Base-by-base conservation (phyloP, 1,284 basidiomycete species). In the Agroathelia rolfsii region DNA sequence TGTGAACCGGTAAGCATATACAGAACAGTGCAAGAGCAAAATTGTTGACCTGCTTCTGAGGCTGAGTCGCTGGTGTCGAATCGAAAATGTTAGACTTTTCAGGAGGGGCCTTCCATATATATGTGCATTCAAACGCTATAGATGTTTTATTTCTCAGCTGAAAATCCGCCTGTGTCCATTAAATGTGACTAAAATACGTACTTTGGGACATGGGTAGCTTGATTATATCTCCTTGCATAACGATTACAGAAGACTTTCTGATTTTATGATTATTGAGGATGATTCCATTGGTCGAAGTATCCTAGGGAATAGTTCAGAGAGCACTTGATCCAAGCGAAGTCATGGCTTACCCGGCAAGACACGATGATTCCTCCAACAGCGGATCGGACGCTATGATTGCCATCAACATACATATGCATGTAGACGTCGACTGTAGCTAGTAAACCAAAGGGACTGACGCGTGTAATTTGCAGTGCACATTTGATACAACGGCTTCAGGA, bases 261-360 rank as follows among this genome's bases (percentile, higher is more conserved):
- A 86, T 70, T 29, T 66, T 65, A 44, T 79, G 67, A 0, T 68
- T 75, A 47, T 89, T 89, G 32, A 86, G 59, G 20, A 69, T 50
- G 23, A 86, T 58, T 2, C 86, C 85, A 42, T 87, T 87, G n/a
- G 74, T 72, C 1, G 85, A 88, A 12, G 73, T 23, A 50, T 88
- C 86, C 76, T 86, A 43, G 41, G 17, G 20, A n/a, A 24, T 18
- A 7, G 17, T 15, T 34, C 14, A 34, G 11, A 22, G 16, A 22
- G 23, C 9, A 27, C 39, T 15, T 37, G 26, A 10, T 12, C 32
- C 15, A 16, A 15, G 11, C 39, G 62, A 64, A 12, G 14, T 22
- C 17, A 32, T 14, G 28, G 5, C 48, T 28, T 49, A 81, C 80
- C 55, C 82, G 76, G 45, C 82, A 84, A 3, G 82, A 84, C 30